phyloP scores from a whole-genome alignment of 2,329 filamentous ascomycete genomes.

The Dactylonectria estremocensis region DNA sequence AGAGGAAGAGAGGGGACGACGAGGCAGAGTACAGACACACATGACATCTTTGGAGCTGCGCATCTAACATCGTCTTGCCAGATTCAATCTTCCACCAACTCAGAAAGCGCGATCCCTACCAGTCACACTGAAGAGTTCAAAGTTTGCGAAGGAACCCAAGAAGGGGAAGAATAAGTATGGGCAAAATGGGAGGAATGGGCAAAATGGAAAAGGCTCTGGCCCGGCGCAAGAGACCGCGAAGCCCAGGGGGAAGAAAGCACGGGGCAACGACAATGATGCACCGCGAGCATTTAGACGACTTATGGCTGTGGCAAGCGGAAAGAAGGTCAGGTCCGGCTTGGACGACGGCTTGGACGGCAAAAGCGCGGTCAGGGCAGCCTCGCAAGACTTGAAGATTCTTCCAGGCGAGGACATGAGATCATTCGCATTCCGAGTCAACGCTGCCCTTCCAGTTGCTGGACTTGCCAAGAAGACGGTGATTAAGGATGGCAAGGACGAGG shows the following conservation, averaged over 20 bases:
- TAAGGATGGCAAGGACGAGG: slow-evolving; percentile 73
- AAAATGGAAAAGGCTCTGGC: slow-evolving; percentile 52
- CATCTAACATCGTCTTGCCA: slow-evolving; percentile 48
- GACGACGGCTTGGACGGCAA: slow-evolving; percentile 74
- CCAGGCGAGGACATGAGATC: slow-evolving; percentile 88
- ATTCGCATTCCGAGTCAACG: slow-evolving; percentile 87
- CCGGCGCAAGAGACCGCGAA: slow-evolving; percentile 48
- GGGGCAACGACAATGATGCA: slow-evolving; percentile 78
- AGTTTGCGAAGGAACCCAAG: slow-evolving; percentile 38
- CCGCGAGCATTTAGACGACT: slow-evolving; percentile 89
- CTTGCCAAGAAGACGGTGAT: slow-evolving; percentile 73
- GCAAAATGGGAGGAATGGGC: slow-evolving; percentile 46
- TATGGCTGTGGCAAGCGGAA: slow-evolving; percentile 80
- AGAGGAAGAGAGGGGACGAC: slow-evolving; percentile 72
- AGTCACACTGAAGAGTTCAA: slow-evolving; percentile 53
- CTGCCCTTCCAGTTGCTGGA: slow-evolving; percentile 82
- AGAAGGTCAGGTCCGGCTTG: slow-evolving; percentile 73
- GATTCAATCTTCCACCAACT: slow-evolving; percentile 65
- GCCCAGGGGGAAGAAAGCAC: slow-evolving; percentile 62
- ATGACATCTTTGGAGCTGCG: not conserved
- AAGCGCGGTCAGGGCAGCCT: slow-evolving; percentile 39
- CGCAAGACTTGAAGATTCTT: slow-evolving; percentile 75
- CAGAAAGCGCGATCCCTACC: slow-evolving; percentile 68
- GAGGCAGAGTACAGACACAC: slow-evolving; percentile 39
- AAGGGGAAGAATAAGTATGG: slow-evolving; percentile 40